Evolutionary conservation across 2,329 filamentous ascomycete genomes (phyloP).

Genomic region (Lachnellula suecica): DNA sequence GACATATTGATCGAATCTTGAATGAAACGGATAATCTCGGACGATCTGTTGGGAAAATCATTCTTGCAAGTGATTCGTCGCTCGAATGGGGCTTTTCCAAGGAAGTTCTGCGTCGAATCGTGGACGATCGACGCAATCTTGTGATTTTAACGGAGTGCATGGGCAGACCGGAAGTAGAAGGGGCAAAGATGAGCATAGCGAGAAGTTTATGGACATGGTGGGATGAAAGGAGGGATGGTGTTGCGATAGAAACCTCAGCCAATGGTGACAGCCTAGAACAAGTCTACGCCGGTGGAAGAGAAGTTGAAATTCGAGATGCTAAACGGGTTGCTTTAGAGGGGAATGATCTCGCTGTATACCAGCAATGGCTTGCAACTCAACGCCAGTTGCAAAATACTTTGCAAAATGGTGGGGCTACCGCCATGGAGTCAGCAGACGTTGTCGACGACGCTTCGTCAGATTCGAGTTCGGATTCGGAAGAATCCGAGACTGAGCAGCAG

Average conservation of each 20-base stretch:
- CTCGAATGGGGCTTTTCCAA: conserved; percentile 95
- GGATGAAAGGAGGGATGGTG: conserved; percentile 65
- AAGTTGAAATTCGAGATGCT: conserved; percentile 60
- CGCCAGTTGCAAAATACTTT: conserved; percentile 82
- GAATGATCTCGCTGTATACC: conserved; percentile 77
- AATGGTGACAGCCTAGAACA: conserved; percentile 62
- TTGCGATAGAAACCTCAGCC: conserved; percentile 53
- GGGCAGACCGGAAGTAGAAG: conserved; percentile 34
- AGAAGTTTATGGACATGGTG: conserved; percentile 79
- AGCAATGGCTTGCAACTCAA: conserved; percentile 89
- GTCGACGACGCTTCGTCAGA: conserved; percentile 85
- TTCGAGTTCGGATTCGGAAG: conserved; percentile 82
- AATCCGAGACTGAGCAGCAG: conserved; percentile 86
- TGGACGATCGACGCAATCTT: conserved; percentile 75
- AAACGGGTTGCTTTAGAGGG: conserved; percentile 67
- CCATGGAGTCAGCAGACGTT: conserved; percentile 70
- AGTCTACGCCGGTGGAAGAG: conserved; percentile 62
- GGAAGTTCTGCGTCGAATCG: conserved; percentile 72
- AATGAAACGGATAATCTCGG: conserved; percentile 42
- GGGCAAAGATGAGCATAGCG: conserved; percentile 49
- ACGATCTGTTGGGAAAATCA: conserved; percentile 62
- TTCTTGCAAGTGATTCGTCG: conserved; percentile 86
- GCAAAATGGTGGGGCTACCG: conserved; percentile 65
- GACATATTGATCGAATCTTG: conserved; percentile 72
- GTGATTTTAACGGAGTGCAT: conserved; percentile 82